Conservation (phyloP, 2,329 filamentous ascomycete genomes). For the Alternaria conjuncta region DNA sequence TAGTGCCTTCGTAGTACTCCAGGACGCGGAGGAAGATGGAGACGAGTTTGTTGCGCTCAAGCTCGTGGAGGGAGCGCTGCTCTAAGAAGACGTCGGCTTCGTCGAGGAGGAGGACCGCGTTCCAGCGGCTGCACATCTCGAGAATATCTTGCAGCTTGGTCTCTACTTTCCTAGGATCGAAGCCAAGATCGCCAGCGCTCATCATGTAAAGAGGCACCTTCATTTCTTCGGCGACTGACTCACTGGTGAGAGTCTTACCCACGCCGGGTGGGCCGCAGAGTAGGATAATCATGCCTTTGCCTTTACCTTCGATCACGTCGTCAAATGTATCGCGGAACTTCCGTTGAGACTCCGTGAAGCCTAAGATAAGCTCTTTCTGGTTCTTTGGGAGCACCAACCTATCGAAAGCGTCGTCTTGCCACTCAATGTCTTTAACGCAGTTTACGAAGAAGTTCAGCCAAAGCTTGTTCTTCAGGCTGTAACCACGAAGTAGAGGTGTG, state of each 20-base stretch:
- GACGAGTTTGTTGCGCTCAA: conserved; percentile 48
- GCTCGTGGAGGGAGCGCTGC: conserved; percentile 49
- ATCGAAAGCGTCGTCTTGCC: conserved; percentile 54
- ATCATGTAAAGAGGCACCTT: conserved; percentile 67
- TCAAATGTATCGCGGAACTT: conserved; percentile 24
- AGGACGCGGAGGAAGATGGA: conserved; percentile 46
- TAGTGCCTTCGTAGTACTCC: conserved; percentile 43
- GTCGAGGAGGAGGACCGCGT: conserved; percentile 70
- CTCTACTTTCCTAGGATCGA: conserved; percentile 62
- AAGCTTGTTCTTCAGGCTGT: conserved; percentile 33
- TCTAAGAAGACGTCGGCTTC: conserved; percentile 68
- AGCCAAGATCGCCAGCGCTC: conserved; percentile 77
- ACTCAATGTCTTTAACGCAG: conserved; percentile 51
- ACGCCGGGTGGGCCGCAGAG: conserved; percentile 36
- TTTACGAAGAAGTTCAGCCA: conserved; percentile 46
- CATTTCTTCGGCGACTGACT: conserved; percentile 28
- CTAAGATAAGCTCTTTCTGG: conserved; percentile 47
- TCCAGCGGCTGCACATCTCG: conserved; percentile 74
- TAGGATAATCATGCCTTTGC: conserved; percentile 37
- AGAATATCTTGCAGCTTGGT: conserved; percentile 79
- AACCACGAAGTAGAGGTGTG: conserved; percentile 53
- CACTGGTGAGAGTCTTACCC: conserved; percentile 34
- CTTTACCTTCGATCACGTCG: conserved; percentile 58
- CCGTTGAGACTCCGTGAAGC: conserved; percentile 78
- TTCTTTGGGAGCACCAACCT: conserved; percentile 47